Base-by-base conservation (phyloP, 768 basidiomycete genomes). In the Pisolithus marmoratus region DNA sequence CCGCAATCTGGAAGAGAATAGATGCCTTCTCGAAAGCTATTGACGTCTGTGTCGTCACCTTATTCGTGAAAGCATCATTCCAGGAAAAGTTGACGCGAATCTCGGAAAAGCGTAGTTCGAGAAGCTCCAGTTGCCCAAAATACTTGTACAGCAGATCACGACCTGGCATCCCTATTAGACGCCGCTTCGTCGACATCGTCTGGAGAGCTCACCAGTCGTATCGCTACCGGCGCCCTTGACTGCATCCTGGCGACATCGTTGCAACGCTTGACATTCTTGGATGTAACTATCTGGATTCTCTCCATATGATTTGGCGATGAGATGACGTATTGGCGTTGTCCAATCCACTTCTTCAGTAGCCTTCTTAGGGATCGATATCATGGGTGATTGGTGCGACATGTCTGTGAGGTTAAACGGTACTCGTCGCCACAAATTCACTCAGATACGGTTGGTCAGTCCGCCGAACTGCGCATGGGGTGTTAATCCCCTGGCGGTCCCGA, bases 11-110 rank as follows among this genome's bases (percentile, higher is more conserved):
- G 75, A 96, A 96, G 62, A 99, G 85, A 54, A 97, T 83, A 36
- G 90, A 95, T 0, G 96, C 96, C 73, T 99, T 99, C 70, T 99
- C 96, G 71, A 87, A 99, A 4, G 96, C 95, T 54, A 99, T 87
- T 23, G 94, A 95, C 0, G 93, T 94, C 64, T 99, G 95, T 0
- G 88, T 94, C 53, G 88, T 96, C 52, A 87, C 75, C 70, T 98
- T 98, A 72, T 78, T 79, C 52, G 92, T 97, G 73, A 98, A 98
- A 19, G 96, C 95, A 71, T 99, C 96, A 55, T 86, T 80, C 94
- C 96, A 99, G 0, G 92, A 86, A 63, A 98, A 99, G 57, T 89
- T 87, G 69, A 97, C 94, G 59, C 90, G 82, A 57, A 98, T 92
- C 67, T 98, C 95, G 8, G 95, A 83, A 73, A 99, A 99, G 36